phyloP scores from a whole-genome alignment of 2,329 filamentous ascomycete species.

The Sodiomyces alkalinus region DNA sequence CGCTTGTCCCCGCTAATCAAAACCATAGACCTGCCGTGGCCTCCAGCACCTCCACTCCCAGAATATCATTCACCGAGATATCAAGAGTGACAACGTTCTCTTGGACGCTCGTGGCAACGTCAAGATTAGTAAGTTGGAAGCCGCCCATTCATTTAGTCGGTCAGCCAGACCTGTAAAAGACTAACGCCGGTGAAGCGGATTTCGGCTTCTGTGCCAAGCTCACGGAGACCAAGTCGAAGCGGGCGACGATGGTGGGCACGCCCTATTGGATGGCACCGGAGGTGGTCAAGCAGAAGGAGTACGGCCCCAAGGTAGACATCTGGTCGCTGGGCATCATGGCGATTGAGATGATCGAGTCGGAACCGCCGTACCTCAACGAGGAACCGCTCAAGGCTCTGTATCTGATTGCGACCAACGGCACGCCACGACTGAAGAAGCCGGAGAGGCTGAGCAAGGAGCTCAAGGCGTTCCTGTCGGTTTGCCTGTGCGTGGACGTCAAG shows the following conservation, averaged over 20 bases:
- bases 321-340: slow-evolving; percentile 99
- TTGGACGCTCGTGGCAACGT: slow-evolving; percentile 89
- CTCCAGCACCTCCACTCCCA: slow-evolving; percentile 88
- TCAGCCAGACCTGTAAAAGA: slow-evolving; percentile 2
- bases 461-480: slow-evolving; percentile 92
- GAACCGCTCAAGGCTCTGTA: slow-evolving; percentile 95
- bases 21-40: slow-evolving; percentile 92
- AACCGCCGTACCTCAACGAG: slow-evolving; percentile 95
- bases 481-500: slow-evolving; percentile 91
- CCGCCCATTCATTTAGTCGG: not conserved
- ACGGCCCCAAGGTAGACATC: slow-evolving; percentile 95
- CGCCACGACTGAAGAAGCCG: slow-evolving; percentile 91
- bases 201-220: slow-evolving; percentile 99
- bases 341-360: slow-evolving; percentile 98
- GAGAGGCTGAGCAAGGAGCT: slow-evolving; percentile 97
- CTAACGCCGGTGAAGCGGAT: slow-evolving; percentile 51
- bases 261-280: slow-evolving; percentile 99
- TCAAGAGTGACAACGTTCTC: slow-evolving; percentile 97
- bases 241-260: slow-evolving; percentile 97
- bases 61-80: slow-evolving; percentile 96
- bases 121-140: slow-evolving; percentile 68
- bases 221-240: slow-evolving; percentile 90
- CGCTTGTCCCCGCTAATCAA: too few species aligned
- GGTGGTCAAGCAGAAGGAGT: slow-evolving; percentile 98
- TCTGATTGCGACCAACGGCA: slow-evolving; percentile 95